Evolutionary conservation across 305 asterid species (phyloP), one percentile per base, ranked within the genome.

Genomic region (Fraxinus latifolia): DNA sequence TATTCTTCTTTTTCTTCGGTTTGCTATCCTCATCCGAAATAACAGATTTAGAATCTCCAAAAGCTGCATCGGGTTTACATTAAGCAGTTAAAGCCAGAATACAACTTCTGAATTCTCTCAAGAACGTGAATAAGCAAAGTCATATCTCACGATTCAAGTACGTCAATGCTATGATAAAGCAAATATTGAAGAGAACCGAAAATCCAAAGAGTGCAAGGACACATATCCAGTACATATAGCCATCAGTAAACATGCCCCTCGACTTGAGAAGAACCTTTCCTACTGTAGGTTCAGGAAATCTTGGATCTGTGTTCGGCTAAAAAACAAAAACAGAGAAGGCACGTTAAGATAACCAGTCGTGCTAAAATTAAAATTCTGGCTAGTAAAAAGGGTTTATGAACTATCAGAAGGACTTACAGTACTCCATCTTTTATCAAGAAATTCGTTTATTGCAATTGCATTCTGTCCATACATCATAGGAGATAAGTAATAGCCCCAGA

Each of bases 401-500:
- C 19, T 1, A 11, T 67, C 34, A 67, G 36, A 27, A 67, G 47
- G 77, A 34, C 82, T 68, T 86, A 90, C 93, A 77, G 65, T 32
- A 58, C 85, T 82, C 94, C 94, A 91, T 88, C 94, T 88, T 14
- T 85, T 75, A 42, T 88, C 92, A 7, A 91, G 89, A 87, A 91
- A 89, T 77, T 89, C 92, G 3, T 85, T 89, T 21, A 91, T 74
- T 58, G 89, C 87, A 5, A 89, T 81, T 3, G 94, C 94, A 33
- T 88, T 89, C 68, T 91, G 92, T 44, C 89, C 94, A 33, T 91
- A 91, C 65, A 86, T 83, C 90, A 89, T 86, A 3, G 94, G 94
- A 33, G 94, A 89, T 76, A 82, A 65, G 79, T 89, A 91, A 75
- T 89, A 91, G 8, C 89, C 90, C 92, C 94, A 91, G 58, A 81